Conservation (phyloP, 257 asterid genomes). For the Agastache rugosa region DNA sequence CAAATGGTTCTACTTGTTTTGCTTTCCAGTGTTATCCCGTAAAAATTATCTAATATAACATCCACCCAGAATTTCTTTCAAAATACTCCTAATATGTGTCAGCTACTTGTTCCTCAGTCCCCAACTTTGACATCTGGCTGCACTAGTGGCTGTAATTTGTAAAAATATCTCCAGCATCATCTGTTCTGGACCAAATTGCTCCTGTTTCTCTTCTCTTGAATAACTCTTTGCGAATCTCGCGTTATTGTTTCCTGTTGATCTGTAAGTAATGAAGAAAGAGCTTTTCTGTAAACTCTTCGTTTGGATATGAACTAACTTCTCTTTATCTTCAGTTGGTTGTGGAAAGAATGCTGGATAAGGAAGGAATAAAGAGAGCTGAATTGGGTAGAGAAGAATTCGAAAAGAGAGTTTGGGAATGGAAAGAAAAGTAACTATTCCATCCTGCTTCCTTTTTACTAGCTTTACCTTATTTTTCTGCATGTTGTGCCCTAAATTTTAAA, state of each 20-base stretch:
- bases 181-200: neutral
- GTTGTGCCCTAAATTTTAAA: conserved; percentile 5
- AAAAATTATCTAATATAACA: neutral
- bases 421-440: conserved; percentile 73
- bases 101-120: conserved; percentile 15
- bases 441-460: conserved; percentile 34
- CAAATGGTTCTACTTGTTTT: neutral
- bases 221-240: conserved; percentile 18
- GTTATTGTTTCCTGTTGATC: conserved; percentile 25
- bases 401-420: conserved; percentile 97
- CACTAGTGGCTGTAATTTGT: conserved; percentile 21
- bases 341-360: conserved; percentile 93
- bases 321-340: conserved; percentile 83
- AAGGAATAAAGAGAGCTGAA: conserved; percentile 89
- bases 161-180: conserved; percentile 11
- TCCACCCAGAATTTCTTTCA: conserved; percentile 17
- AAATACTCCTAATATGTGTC: neutral
- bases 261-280: conserved; percentile 11
- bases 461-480: conserved; percentile 27
- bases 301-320: conserved; percentile 25
- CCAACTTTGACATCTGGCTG: conserved; percentile 16
- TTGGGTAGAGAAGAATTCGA: conserved; percentile 93
- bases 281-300: conserved; percentile 21
- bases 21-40: neutral
- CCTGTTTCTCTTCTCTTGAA: conserved; percentile 2